These are phyloP conservation scores for Talaromyces adpressus DNA, from an alignment of 495 filamentous ascomycete species.

Conservation along the genomic window DNA sequence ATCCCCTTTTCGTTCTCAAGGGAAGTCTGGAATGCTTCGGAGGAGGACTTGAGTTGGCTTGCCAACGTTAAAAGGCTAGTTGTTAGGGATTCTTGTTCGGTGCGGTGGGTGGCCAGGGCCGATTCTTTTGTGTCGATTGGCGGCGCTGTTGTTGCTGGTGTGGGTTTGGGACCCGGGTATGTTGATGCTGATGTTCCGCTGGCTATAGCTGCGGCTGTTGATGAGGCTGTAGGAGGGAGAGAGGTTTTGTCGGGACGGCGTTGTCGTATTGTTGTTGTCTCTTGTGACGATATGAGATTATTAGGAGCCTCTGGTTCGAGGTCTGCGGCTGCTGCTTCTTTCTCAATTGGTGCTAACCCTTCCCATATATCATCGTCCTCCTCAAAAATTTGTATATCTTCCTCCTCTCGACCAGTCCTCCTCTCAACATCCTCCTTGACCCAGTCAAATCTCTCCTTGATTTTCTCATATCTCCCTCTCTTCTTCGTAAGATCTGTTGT, in stretches of 20 bases:
- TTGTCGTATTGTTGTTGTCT: constrained; percentile 5
- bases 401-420: background rate
- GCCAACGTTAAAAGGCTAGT: constrained; percentile 72
- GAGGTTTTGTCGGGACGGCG: constrained; percentile 15
- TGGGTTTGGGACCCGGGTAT: constrained; percentile 9
- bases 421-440: constrained; percentile 18
- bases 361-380: background rate
- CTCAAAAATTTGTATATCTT: background rate
- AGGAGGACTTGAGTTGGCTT: constrained; percentile 65
- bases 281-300: background rate
- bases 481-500: constrained; percentile 62
- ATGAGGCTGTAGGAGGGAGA: constrained; percentile 10
- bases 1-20: constrained; percentile 68
- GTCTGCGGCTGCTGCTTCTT: background rate
- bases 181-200: constrained; percentile 14
- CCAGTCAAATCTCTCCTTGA: constrained; percentile 11
- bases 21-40: constrained; percentile 58
- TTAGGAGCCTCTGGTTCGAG: background rate
- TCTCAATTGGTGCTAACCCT: background rate
- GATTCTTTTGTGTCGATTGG: constrained; percentile 46
- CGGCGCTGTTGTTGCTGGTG: constrained; percentile 12
- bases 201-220: constrained; percentile 11
- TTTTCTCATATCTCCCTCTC: constrained; percentile 40
- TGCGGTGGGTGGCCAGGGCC: constrained; percentile 63
- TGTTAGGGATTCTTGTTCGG: constrained; percentile 81